These are phyloP conservation scores for Tagetes patula DNA, from an alignment of 129 eudicot genomes.

Conservation along the genomic window DNA sequence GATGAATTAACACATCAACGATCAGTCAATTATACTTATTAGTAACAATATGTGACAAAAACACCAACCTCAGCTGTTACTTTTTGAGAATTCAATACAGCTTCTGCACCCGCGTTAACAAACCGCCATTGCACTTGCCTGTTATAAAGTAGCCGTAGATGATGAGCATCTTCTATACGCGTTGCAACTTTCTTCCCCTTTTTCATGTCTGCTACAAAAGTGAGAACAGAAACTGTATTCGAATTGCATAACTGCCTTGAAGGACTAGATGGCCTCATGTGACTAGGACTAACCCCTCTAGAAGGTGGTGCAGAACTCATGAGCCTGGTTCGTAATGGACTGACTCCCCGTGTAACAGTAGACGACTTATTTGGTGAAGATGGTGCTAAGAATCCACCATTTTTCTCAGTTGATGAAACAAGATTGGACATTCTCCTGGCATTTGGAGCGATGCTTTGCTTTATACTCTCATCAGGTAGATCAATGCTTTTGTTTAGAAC, in stretches of 20 bases:
- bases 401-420: constrained; percentile 43
- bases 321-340: constrained; percentile 62
- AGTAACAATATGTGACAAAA: background rate
- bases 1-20: constrained; percentile 12
- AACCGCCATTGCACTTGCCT: constrained; percentile 88
- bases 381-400: constrained; percentile 24
- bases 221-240: constrained; percentile 76
- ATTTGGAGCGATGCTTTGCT: constrained; percentile 34
- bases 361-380: constrained; percentile 59
- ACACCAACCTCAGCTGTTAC: constrained; percentile 67
- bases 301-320: constrained; percentile 46
- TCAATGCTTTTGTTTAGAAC: constrained; percentile 48
- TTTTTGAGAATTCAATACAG: constrained; percentile 54
- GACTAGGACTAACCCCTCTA: constrained; percentile 79
- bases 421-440: constrained; percentile 62
- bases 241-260: constrained; percentile 59
- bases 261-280: constrained; percentile 75
- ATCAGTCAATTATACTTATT: constrained; percentile 12
- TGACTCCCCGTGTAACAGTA: constrained; percentile 51
- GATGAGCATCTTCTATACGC: constrained; percentile 87
- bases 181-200: constrained; percentile 72
- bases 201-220: constrained; percentile 74
- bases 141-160: constrained; percentile 69
- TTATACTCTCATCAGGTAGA: constrained; percentile 39
- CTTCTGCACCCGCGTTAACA: constrained; percentile 66